Evolutionary conservation across 805 yeast genomes (phyloP).

Genomic region (Hanseniaspora thailandica): DNA sequence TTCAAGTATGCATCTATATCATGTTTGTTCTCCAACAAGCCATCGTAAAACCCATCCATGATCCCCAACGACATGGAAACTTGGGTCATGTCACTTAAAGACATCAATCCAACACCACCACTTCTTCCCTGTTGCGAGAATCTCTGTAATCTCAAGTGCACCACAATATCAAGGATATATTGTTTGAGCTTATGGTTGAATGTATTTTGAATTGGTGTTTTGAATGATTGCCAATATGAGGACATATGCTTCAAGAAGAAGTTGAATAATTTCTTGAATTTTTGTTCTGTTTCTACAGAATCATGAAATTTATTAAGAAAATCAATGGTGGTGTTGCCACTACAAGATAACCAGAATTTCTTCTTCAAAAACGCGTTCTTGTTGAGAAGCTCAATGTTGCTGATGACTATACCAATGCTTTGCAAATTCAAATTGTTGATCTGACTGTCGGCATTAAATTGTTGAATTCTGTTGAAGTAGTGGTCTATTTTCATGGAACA

Average conservation of each 20-base stretch:
- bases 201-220: background rate
- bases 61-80: slow-evolving; percentile 35
- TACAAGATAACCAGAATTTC: slow-evolving; percentile 12
- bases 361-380: slow-evolving; percentile 6
- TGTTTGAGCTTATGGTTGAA: slow-evolving; percentile 38
- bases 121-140: slow-evolving; percentile 32
- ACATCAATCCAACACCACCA: slow-evolving; percentile 42
- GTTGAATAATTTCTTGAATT: background rate
- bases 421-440: background rate
- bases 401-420: slow-evolving; percentile 4
- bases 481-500: slow-evolving; percentile 11
- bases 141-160: slow-evolving; percentile 46
- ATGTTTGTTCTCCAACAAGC: background rate
- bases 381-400: slow-evolving; percentile 8
- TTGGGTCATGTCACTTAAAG: slow-evolving; percentile 35
- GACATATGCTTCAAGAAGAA: background rate
- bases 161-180: slow-evolving; percentile 47
- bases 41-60: slow-evolving; percentile 16
- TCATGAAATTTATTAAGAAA: background rate
- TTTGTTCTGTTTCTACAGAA: background rate
- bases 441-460: slow-evolving; percentile 3
- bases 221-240: background rate
- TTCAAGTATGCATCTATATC: background rate
- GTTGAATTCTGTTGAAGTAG: slow-evolving; percentile 3
- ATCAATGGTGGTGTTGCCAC: background rate